Conservation (phyloP, 176 grass and related monocot genomes). For the Saccharum spontaneum region DNA sequence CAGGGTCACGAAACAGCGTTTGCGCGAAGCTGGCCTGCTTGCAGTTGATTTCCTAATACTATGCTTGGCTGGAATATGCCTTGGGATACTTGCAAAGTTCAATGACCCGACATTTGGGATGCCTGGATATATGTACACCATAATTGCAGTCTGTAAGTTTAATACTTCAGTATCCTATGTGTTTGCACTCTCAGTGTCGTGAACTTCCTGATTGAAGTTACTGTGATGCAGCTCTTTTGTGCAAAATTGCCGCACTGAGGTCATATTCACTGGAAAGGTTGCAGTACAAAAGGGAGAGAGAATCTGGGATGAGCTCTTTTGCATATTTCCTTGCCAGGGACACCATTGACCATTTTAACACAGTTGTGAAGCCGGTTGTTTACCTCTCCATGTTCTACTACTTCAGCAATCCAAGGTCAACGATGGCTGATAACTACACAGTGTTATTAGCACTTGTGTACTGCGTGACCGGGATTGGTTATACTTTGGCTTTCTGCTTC, state of each 20-base stretch:
- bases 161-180: background rate
- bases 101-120: slow-evolving; percentile 67
- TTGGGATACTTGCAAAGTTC: slow-evolving; percentile 67
- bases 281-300: slow-evolving; percentile 69
- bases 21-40: slow-evolving; percentile 67
- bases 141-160: slow-evolving; percentile 93
- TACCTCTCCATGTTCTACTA: slow-evolving; percentile 95
- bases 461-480: slow-evolving; percentile 80
- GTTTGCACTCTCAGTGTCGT: background rate
- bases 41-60: slow-evolving; percentile 90
- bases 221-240: slow-evolving; percentile 63
- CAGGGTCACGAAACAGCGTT: slow-evolving; percentile 75
- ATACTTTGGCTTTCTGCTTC: slow-evolving; percentile 79
- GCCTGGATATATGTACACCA: slow-evolving; percentile 80
- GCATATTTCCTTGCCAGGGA: slow-evolving; percentile 79
- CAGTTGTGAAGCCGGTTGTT: slow-evolving; percentile 56
- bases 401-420: slow-evolving; percentile 82
- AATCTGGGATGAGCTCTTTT: slow-evolving; percentile 75
- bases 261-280: slow-evolving; percentile 70
- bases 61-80: slow-evolving; percentile 86
- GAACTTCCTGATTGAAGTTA: slow-evolving; percentile 16
- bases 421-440: slow-evolving; percentile 47
- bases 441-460: slow-evolving; percentile 78
- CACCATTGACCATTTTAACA: slow-evolving; percentile 82
- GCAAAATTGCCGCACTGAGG: slow-evolving; percentile 72